These are phyloP conservation scores for Gaeumannomyces sp. DNA, from an alignment of 2,329 filamentous ascomycete species.

Conservation along the genomic window DNA sequence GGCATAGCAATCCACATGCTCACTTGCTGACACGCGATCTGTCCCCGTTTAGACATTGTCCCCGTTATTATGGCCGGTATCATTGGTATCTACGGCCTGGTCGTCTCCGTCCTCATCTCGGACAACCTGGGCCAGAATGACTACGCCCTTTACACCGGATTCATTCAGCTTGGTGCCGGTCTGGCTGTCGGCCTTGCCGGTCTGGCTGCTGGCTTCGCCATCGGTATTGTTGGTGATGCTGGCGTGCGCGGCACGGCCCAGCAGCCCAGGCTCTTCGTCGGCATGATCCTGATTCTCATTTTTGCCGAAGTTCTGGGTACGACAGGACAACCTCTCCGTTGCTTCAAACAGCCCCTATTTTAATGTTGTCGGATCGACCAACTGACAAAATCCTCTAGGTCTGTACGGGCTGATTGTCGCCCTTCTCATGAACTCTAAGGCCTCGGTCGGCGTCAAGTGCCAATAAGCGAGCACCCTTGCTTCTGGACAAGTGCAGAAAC, in stretches of 20 bases:
- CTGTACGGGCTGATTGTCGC: constrained; percentile 98
- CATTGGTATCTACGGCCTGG: constrained; percentile 96
- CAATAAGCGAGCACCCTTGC: constrained; percentile 38
- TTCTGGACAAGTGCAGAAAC: not conserved
- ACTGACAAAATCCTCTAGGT: constrained; percentile 48
- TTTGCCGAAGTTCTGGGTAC: constrained; percentile 96
- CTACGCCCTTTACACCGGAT: constrained; percentile 67
- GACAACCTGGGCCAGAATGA: constrained; percentile 67
- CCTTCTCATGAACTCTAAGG: constrained; percentile 98
- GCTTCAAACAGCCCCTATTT: not conserved
- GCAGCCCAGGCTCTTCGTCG: constrained; percentile 82
- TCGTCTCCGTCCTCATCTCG: constrained; percentile 82
- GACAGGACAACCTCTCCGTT: constrained; percentile 25
- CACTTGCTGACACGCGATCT: not conserved
- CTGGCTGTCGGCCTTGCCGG: constrained; percentile 75
- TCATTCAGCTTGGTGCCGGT: constrained; percentile 81
- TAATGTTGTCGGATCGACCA: not conserved
- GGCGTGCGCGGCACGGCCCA: constrained; percentile 83
- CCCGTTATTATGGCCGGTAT: constrained; percentile 99
- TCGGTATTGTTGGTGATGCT: constrained; percentile 82
- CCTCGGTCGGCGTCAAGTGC: constrained; percentile 57
- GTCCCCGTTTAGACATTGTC: constrained; percentile 69
- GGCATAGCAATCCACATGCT: not conserved
- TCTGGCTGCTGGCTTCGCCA: constrained; percentile 79
- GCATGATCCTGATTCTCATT: constrained; percentile 99